Evolutionary conservation across 805 yeast species (phyloP).

Genomic region (Allodekkera sacchari): DNA sequence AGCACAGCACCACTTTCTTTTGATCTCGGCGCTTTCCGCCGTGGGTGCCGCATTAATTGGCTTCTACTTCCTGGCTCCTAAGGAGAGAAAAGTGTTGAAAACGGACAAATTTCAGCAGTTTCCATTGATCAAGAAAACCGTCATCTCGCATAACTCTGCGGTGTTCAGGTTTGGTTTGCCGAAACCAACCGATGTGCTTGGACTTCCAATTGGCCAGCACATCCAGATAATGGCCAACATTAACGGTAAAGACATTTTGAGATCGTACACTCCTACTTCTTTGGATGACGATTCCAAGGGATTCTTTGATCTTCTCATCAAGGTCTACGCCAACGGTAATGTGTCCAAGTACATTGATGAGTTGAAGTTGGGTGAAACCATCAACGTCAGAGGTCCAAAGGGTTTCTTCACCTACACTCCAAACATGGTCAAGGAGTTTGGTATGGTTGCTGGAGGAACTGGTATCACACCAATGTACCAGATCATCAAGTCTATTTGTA

Average conservation of each 20-base stretch:
- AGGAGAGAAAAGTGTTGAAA: conserved; percentile 44
- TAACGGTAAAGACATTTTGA: conserved; percentile 69
- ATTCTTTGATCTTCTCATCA: conserved; percentile 75
- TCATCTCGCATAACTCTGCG: conserved; percentile 73
- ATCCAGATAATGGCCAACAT: conserved; percentile 70
- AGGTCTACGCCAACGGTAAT: conserved; percentile 79
- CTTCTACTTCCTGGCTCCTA: conserved; percentile 9
- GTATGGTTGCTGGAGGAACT: conserved; percentile 96
- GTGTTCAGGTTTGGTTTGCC: conserved; percentile 82
- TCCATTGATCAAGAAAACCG: conserved; percentile 70
- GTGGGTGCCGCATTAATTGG: conserved; percentile 14
- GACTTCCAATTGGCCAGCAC: conserved; percentile 93
- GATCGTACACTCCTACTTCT: conserved; percentile 89
- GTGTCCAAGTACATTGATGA: conserved; percentile 67
- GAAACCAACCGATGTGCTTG: conserved; percentile 60
- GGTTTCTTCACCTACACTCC: conserved; percentile 81
- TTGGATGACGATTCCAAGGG: conserved; percentile 68
- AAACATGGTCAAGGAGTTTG: conserved; percentile 63
- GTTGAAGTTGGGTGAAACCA: conserved; percentile 68
- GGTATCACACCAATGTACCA: conserved; percentile 97
- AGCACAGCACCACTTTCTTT: too few relatives aligned
- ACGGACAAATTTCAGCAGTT: conserved; percentile 66
- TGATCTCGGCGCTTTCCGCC: too few relatives aligned
- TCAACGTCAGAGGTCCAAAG: conserved; percentile 83
- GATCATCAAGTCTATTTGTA: conserved; percentile 72